Evolutionary conservation across 805 yeast genomes (phyloP), one percentile per base, ranked within the genome.

Genomic region (Kodamaea sagamina): DNA sequence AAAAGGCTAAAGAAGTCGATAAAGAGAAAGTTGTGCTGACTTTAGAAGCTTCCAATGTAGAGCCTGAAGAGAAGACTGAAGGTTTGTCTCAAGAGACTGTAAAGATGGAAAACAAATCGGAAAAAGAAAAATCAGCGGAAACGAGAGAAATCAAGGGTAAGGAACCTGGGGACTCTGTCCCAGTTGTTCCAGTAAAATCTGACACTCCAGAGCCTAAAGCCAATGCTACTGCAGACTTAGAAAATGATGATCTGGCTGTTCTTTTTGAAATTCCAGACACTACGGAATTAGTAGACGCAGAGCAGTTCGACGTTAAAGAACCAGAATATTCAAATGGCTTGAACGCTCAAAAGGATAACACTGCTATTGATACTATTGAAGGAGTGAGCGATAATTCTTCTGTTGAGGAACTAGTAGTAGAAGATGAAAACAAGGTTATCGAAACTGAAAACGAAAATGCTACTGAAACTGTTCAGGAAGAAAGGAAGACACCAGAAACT

Each of bases 1-100:
- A 26, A 10, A 32, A 36, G 22, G 32, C 41, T 17, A 42, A 51
- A 18, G 49, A 48, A 6, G 44, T 39, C n/a, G 15, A 22, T 2
- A 25, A 11, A 25, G 18, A 25, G 7, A 8, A 21, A 25, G 13
- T 26, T 12, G 31, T 3, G 15, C n/a, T 12, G 31, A 7, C 31
- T 27, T 8, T 12, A 11, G 15, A 8, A 12, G 31, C 12, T 6
- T 13, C 15, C 7, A 4, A 13, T 13, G 21, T 15, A 22, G 21
- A 21, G 26, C 15, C 26, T 21, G 27, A 21, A 7, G 27, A 35
- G 16, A n/a, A 35, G 38, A 16, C 28, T 21, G 38, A 35, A 22
- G n/a, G n/a, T n/a, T n/a, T n/a, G n/a, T n/a, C n/a, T n/a, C n/a
- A n/a, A 26, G 29, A 26, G 29, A 4, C 12, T 5, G 29, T 6